Percentiles rank a stretch among this genome's conserved stretches.
Conservation (phyloP, 2,329 filamentous ascomycete species). For the Eutypella sp. region DNA sequence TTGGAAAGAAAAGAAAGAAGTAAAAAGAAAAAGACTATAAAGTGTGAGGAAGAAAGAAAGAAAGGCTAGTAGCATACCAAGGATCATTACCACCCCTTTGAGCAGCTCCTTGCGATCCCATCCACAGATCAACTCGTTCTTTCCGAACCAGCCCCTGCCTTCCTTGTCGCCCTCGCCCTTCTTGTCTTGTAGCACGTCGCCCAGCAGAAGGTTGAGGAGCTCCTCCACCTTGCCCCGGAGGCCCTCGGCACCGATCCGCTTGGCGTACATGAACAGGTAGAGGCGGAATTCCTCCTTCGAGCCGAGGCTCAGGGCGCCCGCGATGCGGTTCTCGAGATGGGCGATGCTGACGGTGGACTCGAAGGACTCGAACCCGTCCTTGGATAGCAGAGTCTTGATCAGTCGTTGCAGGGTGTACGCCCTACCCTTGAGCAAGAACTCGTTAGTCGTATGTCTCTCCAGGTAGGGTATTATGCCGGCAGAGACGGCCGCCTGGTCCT, state of each 20-base stretch:
- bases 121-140: constrained; percentile 72
- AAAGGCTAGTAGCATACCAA: constrained; percentile 70
- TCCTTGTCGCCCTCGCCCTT: constrained; percentile 38
- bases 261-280: constrained; percentile 97
- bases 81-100: constrained; percentile 85
- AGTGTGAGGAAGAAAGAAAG: too few relatives aligned
- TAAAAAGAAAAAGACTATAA: too few relatives aligned
- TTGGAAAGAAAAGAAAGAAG: too few relatives aligned
- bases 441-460: constrained; percentile 90
- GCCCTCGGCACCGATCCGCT: constrained; percentile 87
- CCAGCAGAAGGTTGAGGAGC: constrained; percentile 74
- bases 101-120: constrained; percentile 86
- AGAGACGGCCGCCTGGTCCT: constrained; percentile 59
- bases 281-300: constrained; percentile 89
- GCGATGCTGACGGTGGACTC: constrained; percentile 89
- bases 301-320: constrained; percentile 77
- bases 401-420: constrained; percentile 88
- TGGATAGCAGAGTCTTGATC: constrained; percentile 81
- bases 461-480: constrained; percentile 90
- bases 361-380: constrained; percentile 87
- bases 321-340: constrained; percentile 90
- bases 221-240: constrained; percentile 88
- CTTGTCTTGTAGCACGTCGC: constrained; percentile 61
- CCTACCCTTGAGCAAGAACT: constrained; percentile 84
- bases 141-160: constrained; percentile 58